Evolutionary conservation across 2,329 filamentous ascomycete genomes (phyloP).

Genomic region (Plectosphaerella sp.): DNA sequence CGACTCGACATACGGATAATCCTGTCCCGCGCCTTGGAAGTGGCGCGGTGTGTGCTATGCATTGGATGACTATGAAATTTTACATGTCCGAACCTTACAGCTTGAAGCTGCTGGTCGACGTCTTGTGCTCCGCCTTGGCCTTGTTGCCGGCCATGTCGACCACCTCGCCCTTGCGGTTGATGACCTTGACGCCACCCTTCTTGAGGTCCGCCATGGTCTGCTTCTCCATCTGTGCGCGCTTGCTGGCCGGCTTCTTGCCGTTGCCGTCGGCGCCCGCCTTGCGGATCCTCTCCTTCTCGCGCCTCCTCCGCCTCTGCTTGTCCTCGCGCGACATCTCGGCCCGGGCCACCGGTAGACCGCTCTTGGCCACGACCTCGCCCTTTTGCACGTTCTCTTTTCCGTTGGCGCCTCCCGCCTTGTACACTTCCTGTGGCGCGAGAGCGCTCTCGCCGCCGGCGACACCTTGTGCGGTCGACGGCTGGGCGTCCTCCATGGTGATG

Average conservation of each 20-base stretch:
- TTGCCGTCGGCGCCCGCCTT: conserved; percentile 51
- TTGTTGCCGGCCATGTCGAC: conserved; percentile 77
- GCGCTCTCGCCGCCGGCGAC: conserved; percentile 65
- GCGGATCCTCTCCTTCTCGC: conserved; percentile 80
- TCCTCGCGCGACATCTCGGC: conserved; percentile 89
- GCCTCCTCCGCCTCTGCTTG: conserved; percentile 68
- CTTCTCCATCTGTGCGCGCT: conserved; percentile 46
- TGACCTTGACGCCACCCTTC: conserved; percentile 85
- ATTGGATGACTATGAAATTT: background rate
- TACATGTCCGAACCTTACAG: conserved; percentile 33
- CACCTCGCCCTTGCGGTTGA: conserved; percentile 84
- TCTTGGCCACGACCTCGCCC: conserved; percentile 73
- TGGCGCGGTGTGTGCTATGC: background rate
- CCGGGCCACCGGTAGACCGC: conserved; percentile 70
- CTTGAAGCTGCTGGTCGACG: conserved; percentile 57
- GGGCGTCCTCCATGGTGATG: conserved; percentile 90
- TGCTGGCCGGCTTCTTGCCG: conserved; percentile 45
- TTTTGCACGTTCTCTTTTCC: conserved; percentile 53
- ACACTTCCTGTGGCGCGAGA: conserved; percentile 92
- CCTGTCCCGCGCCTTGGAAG: no score
- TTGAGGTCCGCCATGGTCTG: conserved; percentile 63
- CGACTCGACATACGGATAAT: no score
- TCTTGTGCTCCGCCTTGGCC: conserved; percentile 48
- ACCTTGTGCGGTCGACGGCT: conserved; percentile 76
- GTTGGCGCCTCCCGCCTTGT: conserved; percentile 67